Base-by-base conservation (phyloP, 371 early-diverging fungal genomes). In the Chytridiales sp. region DNA sequence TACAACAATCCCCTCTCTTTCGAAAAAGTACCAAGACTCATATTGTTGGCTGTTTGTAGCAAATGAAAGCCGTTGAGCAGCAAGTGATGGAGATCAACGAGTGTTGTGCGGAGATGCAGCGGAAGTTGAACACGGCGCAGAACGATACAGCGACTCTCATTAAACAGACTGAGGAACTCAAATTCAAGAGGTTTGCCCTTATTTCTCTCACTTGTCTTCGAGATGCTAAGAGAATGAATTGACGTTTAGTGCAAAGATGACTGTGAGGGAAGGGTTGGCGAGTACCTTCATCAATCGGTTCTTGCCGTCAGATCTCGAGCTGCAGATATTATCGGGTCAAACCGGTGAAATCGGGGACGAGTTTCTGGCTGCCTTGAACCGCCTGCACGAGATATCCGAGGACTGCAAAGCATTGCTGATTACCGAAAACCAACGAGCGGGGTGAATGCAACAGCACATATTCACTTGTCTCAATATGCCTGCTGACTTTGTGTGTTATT, bases 341-440 rank as follows among this genome's bases (percentile, higher is more conserved):
- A 71, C 77, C 1, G 66, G 71, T 46, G 78, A 75, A 6, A 76
- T 89, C 19, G 78, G 77, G 4, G 67, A 75, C 11, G 77, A 69
- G 13, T 92, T 89, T 56, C 90, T 94, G 70, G 82, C 76, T 9
- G 89, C 88, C 1, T 69, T 94, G 58, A 72, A 81, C 8, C 85
- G 83, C 36, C 64, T 90, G n/a, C 85, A 87, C 29, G 77, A 80
- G 40, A 86, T 88, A 31, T 86, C 87, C 44, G 76, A 79, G 8
- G 90, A 92, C 59, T 93, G 93, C 74, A 80, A 87, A 57, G 76
- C 85, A 32, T 71, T 93, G 24, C 68, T 92, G 30, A 85, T 86
- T 44, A 87, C 85, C 0, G 84, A 86, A 22, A 69, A 88, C 44
- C 90, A 91, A 67, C 81, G 80, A 34, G 90, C 91, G 36, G 91